Evolutionary conservation across 306 rosid genomes (phyloP), one percentile per base, ranked within the genome.

Genomic region (Benincasa hispida): DNA sequence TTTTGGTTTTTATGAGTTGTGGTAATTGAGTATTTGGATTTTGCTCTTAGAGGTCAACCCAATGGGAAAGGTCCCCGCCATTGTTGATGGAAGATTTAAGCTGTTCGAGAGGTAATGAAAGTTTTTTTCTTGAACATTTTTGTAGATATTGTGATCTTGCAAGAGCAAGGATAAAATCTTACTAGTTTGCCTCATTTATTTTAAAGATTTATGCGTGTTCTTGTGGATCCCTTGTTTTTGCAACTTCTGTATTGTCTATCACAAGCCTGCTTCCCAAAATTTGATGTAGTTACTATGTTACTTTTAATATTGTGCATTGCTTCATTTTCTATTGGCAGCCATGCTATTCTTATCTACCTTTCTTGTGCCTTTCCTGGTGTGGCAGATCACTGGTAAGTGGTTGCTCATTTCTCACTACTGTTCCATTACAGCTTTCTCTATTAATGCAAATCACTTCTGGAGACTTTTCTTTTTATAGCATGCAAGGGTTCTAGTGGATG

Each of bases 291-390:
- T 24, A 37, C 42, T 68, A 0, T 50, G 76, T 27, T 50, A 9
- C 10, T 50, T 72, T 28, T 72, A 28, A 72, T 48, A 47, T 41
- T 30, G 42, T 50, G 14, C 34, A 28, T 30, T 48, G 58, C 6
- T 79, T 69, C 19, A 35, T 74, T 78, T 86, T 69, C 47, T 77
- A 24, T 62, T 76, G 78, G 84, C 92, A 93, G 97, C 77, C 98
- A 93, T 82, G 96, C 98, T 51, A 88, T 93, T 86, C 93, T 91
- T 65, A 80, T 85, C 79, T 93, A 91, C 78, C 87, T 93, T 27
- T 83, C 92, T 81, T 83, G 87, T 78, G 91, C 89, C 22, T 93
- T 91, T 83, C 97, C 98, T 10, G 98, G 98, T 72, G 84, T 89
- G 57, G 78, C 91, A 53, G 91, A 93, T 69, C 91, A 91, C 76